A percentile compares a stretch with the other conserved stretches of the same genome.
These are phyloP conservation scores for Penicillium coprophilum DNA, from an alignment of 495 filamentous ascomycete species.

Conservation along the genomic window DNA sequence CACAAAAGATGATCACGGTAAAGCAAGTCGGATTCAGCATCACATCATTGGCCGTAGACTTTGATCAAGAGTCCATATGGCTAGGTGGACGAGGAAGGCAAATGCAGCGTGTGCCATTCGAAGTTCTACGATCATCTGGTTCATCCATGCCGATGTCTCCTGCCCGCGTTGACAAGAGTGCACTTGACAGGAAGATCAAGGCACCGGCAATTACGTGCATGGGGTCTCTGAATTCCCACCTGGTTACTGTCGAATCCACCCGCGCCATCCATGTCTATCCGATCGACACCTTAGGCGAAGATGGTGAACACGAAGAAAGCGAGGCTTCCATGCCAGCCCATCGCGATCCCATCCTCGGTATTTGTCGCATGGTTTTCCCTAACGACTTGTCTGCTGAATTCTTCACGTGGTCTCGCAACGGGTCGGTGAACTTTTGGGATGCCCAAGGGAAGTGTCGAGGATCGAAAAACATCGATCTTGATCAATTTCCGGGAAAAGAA, in stretches of 20 bases:
- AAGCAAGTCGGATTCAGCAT: constrained; percentile 40
- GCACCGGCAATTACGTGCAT: constrained; percentile 58
- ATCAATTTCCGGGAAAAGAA: constrained; percentile 56
- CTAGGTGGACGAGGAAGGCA: constrained; percentile 53
- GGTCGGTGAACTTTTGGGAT: constrained; percentile 79
- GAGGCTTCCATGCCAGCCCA: constrained; percentile 61
- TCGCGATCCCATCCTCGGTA: constrained; percentile 74
- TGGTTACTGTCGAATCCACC: constrained; percentile 74
- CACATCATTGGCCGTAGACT: constrained; percentile 56
- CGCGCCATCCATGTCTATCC: constrained; percentile 67
- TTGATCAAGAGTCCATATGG: constrained; percentile 50
- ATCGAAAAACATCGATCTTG: constrained; percentile 65
- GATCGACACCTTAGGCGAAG: constrained; percentile 31
- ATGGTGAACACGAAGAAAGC: constrained; percentile 33
- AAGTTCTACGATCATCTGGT: constrained; percentile 32
- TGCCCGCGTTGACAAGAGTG: constrained; percentile 20
- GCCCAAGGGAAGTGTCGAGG: constrained; percentile 64
- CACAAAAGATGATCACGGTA: constrained; percentile 57
- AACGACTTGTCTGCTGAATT: constrained; percentile 66
- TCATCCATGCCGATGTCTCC: constrained; percentile 30
- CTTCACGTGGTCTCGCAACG: constrained; percentile 81
- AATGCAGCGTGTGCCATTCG: constrained; percentile 41
- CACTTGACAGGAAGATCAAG: constrained; percentile 29
- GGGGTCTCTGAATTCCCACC: constrained; percentile 62
- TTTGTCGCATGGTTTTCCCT: constrained; percentile 57